Conservation (phyloP, 306 rosid species). For the Castanopsis chinensis region DNA sequence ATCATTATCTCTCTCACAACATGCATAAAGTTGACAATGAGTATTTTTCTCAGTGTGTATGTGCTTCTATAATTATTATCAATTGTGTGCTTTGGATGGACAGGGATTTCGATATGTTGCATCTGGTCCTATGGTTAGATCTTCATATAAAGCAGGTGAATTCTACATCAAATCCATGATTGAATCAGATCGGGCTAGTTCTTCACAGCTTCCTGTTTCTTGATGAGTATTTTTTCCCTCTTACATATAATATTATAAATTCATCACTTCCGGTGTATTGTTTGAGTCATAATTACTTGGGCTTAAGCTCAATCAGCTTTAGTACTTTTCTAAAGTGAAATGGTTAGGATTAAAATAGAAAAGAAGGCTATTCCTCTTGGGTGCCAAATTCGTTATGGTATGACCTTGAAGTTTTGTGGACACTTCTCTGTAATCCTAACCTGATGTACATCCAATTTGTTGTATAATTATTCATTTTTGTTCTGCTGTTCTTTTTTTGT, state of each 20-base stretch:
- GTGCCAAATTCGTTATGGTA: background rate
- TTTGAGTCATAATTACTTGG: background rate
- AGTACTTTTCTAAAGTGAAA: background rate
- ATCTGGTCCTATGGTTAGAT: constrained; percentile 94
- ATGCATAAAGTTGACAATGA: background rate
- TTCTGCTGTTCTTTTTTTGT: background rate
- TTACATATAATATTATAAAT: background rate
- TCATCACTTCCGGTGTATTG: background rate
- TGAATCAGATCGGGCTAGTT: constrained; percentile 73
- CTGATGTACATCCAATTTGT: constrained; percentile 5
- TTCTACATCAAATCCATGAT: constrained; percentile 95
- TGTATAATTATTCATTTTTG: constrained; percentile 20
- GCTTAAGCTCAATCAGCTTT: constrained; percentile 20
- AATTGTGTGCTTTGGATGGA: constrained; percentile 28
- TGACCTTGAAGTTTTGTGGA: background rate
- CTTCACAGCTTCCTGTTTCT: constrained; percentile 43
- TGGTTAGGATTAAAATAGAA: background rate
- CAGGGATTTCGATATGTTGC: constrained; percentile 94
- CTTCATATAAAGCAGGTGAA: constrained; percentile 91
- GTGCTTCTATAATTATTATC: background rate
- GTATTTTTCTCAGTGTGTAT: background rate
- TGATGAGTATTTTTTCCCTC: constrained; percentile 19
- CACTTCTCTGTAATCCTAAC: background rate
- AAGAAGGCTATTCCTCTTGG: background rate
- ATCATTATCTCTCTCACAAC: background rate